Conservation (phyloP, 1,284 basidiomycete genomes). For the Sphaerobolus stellatus region DNA sequence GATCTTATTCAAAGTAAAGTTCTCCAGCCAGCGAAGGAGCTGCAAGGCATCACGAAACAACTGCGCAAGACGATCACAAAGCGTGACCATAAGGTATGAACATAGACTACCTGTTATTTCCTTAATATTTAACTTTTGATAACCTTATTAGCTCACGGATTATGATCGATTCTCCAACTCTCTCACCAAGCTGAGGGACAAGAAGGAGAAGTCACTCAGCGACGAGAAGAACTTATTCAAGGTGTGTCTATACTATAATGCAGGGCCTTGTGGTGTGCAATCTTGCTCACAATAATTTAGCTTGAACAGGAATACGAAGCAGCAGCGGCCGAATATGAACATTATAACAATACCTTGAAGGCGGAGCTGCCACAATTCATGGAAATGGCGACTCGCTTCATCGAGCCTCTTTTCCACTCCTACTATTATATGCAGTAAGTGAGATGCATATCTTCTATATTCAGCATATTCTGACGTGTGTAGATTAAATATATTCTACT, state of each 20-base stretch:
- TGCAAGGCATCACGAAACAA: slow-evolving; percentile 82
- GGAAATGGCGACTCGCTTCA: slow-evolving; percentile 82
- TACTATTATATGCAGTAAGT: slow-evolving; percentile 99
- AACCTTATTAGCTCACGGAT: slow-evolving; percentile 68
- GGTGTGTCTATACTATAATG: slow-evolving; percentile 42
- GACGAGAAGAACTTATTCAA: slow-evolving; percentile 97
- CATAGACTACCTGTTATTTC: not conserved
- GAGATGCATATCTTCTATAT: not conserved
- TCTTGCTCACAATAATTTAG: slow-evolving; percentile 39
- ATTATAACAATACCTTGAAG: slow-evolving; percentile 92
- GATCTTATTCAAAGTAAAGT: slow-evolving; percentile 93
- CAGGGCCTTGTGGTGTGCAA: not conserved
- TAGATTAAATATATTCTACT: slow-evolving; percentile 91
- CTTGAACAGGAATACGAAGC: slow-evolving; percentile 98
- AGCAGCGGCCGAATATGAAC: slow-evolving; percentile 94
- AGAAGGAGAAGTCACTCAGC: slow-evolving; percentile 92
- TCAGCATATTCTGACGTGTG: slow-evolving; percentile 4
- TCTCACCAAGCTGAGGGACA: slow-evolving; percentile 91
- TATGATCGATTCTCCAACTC: slow-evolving; percentile 97
- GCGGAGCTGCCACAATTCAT: slow-evolving; percentile 92
- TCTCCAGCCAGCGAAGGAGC: slow-evolving; percentile 84
- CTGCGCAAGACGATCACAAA: slow-evolving; percentile 95
- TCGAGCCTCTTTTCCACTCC: slow-evolving; percentile 95
- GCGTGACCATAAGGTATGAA: slow-evolving; percentile 87
- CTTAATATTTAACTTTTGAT: slow-evolving; percentile 10